Base-by-base conservation (phyloP, 2,329 filamentous ascomycete species). In the Dactylellina leptospora region DNA sequence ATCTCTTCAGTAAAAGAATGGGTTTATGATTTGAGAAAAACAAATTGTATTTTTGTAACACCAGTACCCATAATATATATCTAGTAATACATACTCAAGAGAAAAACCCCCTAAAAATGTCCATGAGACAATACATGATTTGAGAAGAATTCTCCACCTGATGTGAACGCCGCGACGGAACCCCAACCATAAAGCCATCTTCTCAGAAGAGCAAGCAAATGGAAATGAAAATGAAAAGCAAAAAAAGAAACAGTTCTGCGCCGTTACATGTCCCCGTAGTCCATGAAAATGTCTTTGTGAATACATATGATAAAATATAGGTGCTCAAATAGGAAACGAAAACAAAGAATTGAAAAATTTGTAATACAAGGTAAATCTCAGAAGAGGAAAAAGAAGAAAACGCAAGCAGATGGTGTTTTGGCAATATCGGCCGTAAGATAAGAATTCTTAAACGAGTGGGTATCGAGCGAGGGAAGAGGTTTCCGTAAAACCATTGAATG, bases 401-500 rank as follows among this genome's bases (percentile, higher is more conserved):
- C 13, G 30, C 30, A n/a, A 6, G 45, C 45, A 48, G 28, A 48
- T 48, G 16, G 18, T n/a, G 16, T 45, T 45, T 20, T 45, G n/a
- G 40, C 18, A 20, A 20, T 42, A 20, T 42, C 20, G 22, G 36
- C 20, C 51, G 51, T 55, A 13, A 55, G 40, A 38, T 20, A 27
- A 53, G 8, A 38, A 28, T 30, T 18, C 13, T 30, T 23, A 25
- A 63, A 18, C 27, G 53, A 71, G 33, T 71, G 66, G 51, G 66
- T 71, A 63, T 62, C 66, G 23, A 71, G 28, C 51, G 66, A 71
- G 47, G 20, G 51, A 59, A 63, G 38, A 16, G 36, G n/a, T n/a
- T n/a, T 45, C 18, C 40, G 40, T 18, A 22, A 9, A 45, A 45
- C n/a, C 3, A 4, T 20, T n/a, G 11, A 18, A 45, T 45, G 4